Conservation (phyloP, 306 rosid genomes). For the Potentilla sterilis region DNA sequence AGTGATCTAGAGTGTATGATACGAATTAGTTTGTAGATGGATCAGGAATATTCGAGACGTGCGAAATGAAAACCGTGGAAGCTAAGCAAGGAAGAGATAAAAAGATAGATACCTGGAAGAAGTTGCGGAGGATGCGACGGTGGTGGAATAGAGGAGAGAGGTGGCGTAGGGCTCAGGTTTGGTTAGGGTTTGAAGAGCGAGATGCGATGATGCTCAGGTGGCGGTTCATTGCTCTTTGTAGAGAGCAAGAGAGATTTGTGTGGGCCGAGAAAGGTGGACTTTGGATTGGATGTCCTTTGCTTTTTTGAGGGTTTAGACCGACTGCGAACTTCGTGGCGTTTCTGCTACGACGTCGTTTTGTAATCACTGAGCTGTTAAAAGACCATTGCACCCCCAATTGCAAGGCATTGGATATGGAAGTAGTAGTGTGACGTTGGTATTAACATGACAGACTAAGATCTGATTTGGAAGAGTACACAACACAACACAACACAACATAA, state of each 20-base stretch:
- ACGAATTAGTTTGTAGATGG: not conserved
- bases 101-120: conserved; percentile 23
- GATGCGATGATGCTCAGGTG: conserved; percentile 22
- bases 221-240: conserved; percentile 21
- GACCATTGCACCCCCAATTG: too few species aligned
- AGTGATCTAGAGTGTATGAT: not conserved
- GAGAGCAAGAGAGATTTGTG: not conserved
- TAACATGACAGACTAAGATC: too few species aligned
- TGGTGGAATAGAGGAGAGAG: not conserved
- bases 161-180: conserved; percentile 14
- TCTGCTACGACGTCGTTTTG: not conserved
- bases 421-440: too few species aligned
- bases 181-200: conserved; percentile 28
- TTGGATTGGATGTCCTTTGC: conserved; percentile 12
- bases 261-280: conserved; percentile 17
- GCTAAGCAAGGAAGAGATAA: conserved; percentile 23
- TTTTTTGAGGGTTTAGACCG: not conserved
- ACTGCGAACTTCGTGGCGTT: not conserved
- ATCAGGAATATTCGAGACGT: not conserved
- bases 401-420: too few species aligned
- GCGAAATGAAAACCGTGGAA: not conserved
- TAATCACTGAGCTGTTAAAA: too few species aligned
- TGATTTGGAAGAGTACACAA: too few species aligned
- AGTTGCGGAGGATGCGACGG: conserved; percentile 18
- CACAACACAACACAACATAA: too few species aligned